A percentile compares a stretch with the other conserved stretches of the same genome.
These are phyloP conservation scores for Pseudonitzschia delicatissima DNA, from an alignment of 108 stramenopile genomes.

Conservation along the genomic window DNA sequence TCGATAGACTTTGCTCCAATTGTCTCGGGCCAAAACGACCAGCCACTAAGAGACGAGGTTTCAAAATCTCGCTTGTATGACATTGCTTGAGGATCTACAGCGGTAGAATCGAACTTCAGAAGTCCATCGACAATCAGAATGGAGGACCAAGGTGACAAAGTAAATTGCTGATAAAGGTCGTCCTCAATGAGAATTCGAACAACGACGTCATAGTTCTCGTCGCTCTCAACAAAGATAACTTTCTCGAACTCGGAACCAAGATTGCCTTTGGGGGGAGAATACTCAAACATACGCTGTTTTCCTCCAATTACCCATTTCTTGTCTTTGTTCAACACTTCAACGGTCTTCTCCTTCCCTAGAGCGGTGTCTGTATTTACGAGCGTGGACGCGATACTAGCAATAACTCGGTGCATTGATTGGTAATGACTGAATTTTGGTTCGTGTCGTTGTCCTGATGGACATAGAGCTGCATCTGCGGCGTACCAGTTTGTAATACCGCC, in stretches of 20 bases:
- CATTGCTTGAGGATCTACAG: constrained; percentile 21
- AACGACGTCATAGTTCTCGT: constrained; percentile 19
- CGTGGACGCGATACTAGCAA: constrained; percentile 32
- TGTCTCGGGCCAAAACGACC: constrained; percentile 36
- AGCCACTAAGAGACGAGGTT: constrained; percentile 27
- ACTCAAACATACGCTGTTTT: constrained; percentile 36
- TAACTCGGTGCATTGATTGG: constrained; percentile 34
- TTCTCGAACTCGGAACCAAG: neutral
- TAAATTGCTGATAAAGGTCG: neutral
- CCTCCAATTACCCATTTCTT: constrained; percentile 27
- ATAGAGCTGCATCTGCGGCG: constrained; percentile 48
- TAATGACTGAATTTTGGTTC: constrained; percentile 60
- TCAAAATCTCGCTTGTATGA: constrained; percentile 21
- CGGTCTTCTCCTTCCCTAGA: constrained; percentile 14
- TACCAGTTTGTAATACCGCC: constrained; percentile 57
- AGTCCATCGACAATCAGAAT: constrained; percentile 32
- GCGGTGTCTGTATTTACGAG: constrained; percentile 31
- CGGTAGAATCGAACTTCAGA: constrained; percentile 38
- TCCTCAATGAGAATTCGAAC: neutral
- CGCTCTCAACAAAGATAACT: constrained; percentile 44
- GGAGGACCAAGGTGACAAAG: constrained; percentile 30
- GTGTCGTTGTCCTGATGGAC: constrained; percentile 44
- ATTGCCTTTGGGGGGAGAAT: no score
- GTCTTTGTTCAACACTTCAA: constrained; percentile 17
- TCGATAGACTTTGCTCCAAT: constrained; percentile 17